Base-by-base conservation (phyloP, 306 rosid species). In the Nissolia schottii region DNA sequence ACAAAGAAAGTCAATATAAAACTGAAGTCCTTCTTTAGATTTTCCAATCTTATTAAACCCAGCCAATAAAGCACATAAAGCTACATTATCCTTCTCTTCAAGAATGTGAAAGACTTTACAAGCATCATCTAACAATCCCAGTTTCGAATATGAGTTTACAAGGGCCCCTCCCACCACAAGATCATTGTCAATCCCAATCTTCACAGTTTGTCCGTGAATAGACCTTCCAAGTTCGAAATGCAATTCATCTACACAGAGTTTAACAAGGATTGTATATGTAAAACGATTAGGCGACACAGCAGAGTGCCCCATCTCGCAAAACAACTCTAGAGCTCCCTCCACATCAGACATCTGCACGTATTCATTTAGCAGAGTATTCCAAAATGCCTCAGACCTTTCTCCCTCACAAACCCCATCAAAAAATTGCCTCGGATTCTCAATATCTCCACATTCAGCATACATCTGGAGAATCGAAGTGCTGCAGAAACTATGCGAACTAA, bases 31-130 rank as follows among this genome's bases (percentile, higher is more conserved):
- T 70, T 64, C 78, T 45, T 64, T 65, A 25, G 58, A 62, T 51
- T 75, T 69, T 65, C 81, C 86, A 43, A 51, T 59, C 56, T 79
- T 71, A 75, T 83, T 77, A 66, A 79, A 79, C 64, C 86, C 83
- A 58, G 84, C 53, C 77, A 83, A 40, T 25, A 83, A 79, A 68
- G 86, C 64, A 65, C 81, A 83, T 24, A 80, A 71, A 8, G 80
- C 76, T 28, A 83, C 29, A 45, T 83, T 83, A 70, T 83, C 86
- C 79, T 75, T 79, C 70, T 79, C 79, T 19, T 70, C 62, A 25
- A 79, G 81, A 61, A 70, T 41, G 40, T 64, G 66, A 66, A 75
- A 79, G 5, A 79, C 67, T 57, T 51, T 18, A 51, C 76, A 16
- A 15, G 84, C 81, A 71, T 70, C 78, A 29, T 70, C 76, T 24